Evolutionary conservation across 2,329 filamentous ascomycete genomes (phyloP).

Genomic region (Leptographium radiaticola): DNA sequence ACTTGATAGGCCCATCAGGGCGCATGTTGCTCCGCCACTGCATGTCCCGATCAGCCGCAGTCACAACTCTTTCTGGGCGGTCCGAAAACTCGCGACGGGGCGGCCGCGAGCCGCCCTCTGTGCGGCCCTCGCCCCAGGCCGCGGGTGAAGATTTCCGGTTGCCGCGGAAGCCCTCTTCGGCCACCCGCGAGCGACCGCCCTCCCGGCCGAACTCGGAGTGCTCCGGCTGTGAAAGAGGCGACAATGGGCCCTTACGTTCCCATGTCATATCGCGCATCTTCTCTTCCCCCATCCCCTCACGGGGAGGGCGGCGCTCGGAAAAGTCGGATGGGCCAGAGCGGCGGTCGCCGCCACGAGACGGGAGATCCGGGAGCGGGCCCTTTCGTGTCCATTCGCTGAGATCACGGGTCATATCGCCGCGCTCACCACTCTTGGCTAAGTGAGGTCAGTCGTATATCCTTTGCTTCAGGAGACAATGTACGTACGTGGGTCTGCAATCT

Average conservation of each 20-base stretch:
- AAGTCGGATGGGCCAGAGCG: slow-evolving; percentile 33
- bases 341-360: slow-evolving; percentile 29
- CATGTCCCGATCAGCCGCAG: slow-evolving; percentile 82
- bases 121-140: slow-evolving; percentile 58
- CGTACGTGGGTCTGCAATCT: slow-evolving; percentile 95
- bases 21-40: slow-evolving; percentile 89
- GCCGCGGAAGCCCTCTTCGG: slow-evolving; percentile 48
- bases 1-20: slow-evolving; percentile 54
- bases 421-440: slow-evolving; percentile 65
- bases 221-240: slow-evolving; percentile 49
- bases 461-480: slow-evolving; percentile 13
- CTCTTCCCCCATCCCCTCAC: slow-evolving; percentile 57
- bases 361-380: slow-evolving; percentile 46
- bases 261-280: slow-evolving; percentile 74
- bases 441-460: background rate
- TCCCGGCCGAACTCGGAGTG: slow-evolving; percentile 37
- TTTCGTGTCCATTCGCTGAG: slow-evolving; percentile 87
- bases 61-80: slow-evolving; percentile 57
- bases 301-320: slow-evolving; percentile 54
- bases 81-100: slow-evolving; percentile 67
- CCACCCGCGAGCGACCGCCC: slow-evolving; percentile 36
- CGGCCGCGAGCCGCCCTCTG: slow-evolving; percentile 44
- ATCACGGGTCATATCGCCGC: slow-evolving; percentile 59
- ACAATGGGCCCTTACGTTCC: slow-evolving; percentile 88
- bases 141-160: slow-evolving; percentile 58